Evolutionary conservation across 768 basidiomycete species (phyloP).

Genomic region (Cystobasidium onofrii): DNA sequence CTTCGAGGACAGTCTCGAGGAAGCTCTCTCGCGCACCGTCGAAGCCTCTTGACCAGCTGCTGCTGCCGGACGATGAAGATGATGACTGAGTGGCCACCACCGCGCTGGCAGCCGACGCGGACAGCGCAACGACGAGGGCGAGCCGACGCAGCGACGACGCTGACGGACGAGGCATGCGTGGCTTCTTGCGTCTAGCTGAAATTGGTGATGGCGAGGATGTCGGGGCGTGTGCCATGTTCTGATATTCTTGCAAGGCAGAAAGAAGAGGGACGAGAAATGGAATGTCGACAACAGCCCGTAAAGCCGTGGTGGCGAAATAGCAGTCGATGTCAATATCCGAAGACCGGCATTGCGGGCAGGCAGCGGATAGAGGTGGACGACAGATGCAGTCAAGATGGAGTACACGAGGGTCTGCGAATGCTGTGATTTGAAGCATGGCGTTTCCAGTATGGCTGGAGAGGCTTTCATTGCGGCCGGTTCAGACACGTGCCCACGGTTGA

Average conservation of each 20-base stretch:
- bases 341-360: too few species aligned
- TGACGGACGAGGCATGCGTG: background rate
- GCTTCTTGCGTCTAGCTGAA: too few species aligned
- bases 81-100: background rate
- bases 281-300: background rate
- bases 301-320: background rate
- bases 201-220: background rate
- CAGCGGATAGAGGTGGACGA: too few species aligned
- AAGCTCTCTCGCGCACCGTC: slow-evolving; percentile 21
- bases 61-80: background rate
- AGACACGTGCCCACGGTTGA: too few species aligned
- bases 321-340: too few species aligned
- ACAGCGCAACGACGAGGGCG: background rate
- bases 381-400: too few species aligned
- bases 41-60: slow-evolving; percentile 8
- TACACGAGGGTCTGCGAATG: too few species aligned
- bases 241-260: background rate
- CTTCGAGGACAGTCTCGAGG: slow-evolving; percentile 28
- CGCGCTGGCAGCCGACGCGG: background rate
- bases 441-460: too few species aligned
- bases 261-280: background rate
- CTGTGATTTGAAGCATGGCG: too few species aligned
- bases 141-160: background rate
- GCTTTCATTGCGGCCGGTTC: too few species aligned
- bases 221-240: background rate